Conservation (phyloP, 192 early-diverging fungal genomes). For the Haplosporangium gracile region DNA sequence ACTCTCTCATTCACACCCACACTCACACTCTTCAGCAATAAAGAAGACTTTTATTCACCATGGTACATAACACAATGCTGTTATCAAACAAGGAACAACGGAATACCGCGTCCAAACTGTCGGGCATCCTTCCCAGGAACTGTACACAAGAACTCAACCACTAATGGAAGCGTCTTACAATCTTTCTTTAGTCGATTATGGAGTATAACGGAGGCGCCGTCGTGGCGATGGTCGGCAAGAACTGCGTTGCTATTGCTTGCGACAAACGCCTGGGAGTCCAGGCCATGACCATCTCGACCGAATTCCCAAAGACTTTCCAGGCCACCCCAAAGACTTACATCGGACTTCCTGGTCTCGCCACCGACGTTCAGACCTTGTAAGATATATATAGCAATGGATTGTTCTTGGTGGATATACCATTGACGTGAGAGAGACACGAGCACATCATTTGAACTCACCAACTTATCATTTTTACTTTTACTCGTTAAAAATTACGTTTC, state of each 20-base stretch:
- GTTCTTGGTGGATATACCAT: background rate
- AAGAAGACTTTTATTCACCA: background rate
- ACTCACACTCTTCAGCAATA: background rate
- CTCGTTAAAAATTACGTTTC: background rate
- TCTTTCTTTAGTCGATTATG: slow-evolving; percentile 77
- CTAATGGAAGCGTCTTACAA: background rate
- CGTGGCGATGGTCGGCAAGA: slow-evolving; percentile 98
- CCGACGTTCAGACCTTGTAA: slow-evolving; percentile 97
- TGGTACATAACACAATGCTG: background rate
- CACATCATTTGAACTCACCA: background rate
- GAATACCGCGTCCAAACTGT: background rate
- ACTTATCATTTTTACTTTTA: background rate
- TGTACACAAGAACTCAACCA: background rate
- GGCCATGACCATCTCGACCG: slow-evolving; percentile 91
- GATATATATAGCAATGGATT: background rate
- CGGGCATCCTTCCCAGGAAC: background rate
- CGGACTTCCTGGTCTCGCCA: slow-evolving; percentile 94
- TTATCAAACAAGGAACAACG: background rate
- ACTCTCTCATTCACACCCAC: background rate
- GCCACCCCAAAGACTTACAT: slow-evolving; percentile 88
- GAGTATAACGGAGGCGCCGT: slow-evolving; percentile 95
- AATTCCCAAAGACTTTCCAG: slow-evolving; percentile 95
- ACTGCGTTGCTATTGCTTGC: slow-evolving; percentile 97
- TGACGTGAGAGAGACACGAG: background rate
- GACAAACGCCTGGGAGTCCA: slow-evolving; percentile 96